A percentile compares a stretch with the other conserved stretches of the same genome.
These are phyloP conservation scores for Plasmodium gaboni DNA, from an alignment of 169 alveolate species.

Conservation along the genomic window DNA sequence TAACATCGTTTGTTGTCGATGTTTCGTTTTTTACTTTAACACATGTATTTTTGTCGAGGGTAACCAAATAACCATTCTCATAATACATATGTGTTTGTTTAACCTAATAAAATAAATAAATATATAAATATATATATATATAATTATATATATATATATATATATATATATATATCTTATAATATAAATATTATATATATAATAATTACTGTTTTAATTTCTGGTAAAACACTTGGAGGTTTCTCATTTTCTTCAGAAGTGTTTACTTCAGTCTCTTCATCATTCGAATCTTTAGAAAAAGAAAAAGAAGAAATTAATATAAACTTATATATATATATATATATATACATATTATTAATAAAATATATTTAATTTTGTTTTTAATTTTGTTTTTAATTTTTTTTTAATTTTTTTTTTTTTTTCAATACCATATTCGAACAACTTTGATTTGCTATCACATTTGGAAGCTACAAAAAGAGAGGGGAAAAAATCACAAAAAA, in stretches of 20 bases:
- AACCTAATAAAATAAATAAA: not conserved
- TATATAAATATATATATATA: not conserved
- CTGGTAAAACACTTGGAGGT: not conserved
- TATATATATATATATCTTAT: not conserved
- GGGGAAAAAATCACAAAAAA: not conserved
- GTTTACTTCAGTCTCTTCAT: not conserved
- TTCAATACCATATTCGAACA: conserved; percentile 7
- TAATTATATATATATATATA: not conserved
- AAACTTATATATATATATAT: not conserved
- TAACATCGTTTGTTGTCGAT: not conserved
- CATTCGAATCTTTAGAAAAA: conserved; percentile 6
- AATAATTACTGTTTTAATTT: conserved; percentile 2
- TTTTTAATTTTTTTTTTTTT: not conserved
- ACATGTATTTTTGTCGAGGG: conserved; percentile 26
- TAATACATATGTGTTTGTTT: conserved; percentile 42
- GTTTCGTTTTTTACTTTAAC: not conserved
- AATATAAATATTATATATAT: not conserved
- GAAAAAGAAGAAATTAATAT: not conserved
- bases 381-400: not conserved
- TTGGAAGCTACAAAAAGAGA: conserved; percentile 4
- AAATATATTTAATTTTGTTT: not conserved
- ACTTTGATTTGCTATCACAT: not conserved
- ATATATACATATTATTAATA: not conserved
- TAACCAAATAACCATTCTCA: conserved; percentile 70
- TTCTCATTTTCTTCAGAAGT: not conserved